Conservation (phyloP, 345 rosid species). For the Alliaria petiolata region DNA sequence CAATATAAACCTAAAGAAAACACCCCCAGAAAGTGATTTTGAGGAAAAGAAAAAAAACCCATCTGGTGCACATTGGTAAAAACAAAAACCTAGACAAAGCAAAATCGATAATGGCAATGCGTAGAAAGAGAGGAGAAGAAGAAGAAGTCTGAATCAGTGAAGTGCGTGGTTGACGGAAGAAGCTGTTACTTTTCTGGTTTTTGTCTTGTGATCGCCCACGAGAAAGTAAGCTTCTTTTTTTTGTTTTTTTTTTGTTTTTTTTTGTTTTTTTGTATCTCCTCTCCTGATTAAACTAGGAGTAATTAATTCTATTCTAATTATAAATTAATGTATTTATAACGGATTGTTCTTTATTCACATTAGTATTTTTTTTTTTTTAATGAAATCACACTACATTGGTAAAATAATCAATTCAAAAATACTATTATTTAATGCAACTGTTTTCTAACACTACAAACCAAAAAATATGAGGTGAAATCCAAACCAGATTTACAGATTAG, state of each 20-base stretch:
- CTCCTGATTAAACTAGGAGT: not conserved
- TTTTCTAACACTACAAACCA: too few relatives aligned
- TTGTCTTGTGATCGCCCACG: slow-evolving; percentile 29
- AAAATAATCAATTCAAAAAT: not conserved
- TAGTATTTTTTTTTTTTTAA: too few relatives aligned
- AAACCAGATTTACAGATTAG: too few relatives aligned
- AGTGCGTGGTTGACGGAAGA: slow-evolving; percentile 18
- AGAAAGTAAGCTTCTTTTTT: slow-evolving; percentile 17
- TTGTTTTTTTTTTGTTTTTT: too few relatives aligned
- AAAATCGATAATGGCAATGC: not conserved
- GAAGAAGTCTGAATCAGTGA: slow-evolving; percentile 5
- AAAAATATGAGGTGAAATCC: too few relatives aligned
- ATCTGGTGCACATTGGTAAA: not conserved
- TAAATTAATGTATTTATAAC: not conserved
- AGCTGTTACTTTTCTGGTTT: slow-evolving; percentile 18
- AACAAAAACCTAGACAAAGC: not conserved
- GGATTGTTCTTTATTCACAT: too few relatives aligned
- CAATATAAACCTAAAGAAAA: not conserved
- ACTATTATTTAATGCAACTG: not conserved
- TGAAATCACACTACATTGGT: not conserved
- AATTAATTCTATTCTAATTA: not conserved
- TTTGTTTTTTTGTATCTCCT: not conserved
- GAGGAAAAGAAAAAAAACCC: not conserved
- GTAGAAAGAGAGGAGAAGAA: not conserved
- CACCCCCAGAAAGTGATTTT: not conserved